These are phyloP conservation scores for Coniochaeta hoffmannii DNA, from an alignment of 2,329 filamentous ascomycete genomes.

Conservation along the genomic window DNA sequence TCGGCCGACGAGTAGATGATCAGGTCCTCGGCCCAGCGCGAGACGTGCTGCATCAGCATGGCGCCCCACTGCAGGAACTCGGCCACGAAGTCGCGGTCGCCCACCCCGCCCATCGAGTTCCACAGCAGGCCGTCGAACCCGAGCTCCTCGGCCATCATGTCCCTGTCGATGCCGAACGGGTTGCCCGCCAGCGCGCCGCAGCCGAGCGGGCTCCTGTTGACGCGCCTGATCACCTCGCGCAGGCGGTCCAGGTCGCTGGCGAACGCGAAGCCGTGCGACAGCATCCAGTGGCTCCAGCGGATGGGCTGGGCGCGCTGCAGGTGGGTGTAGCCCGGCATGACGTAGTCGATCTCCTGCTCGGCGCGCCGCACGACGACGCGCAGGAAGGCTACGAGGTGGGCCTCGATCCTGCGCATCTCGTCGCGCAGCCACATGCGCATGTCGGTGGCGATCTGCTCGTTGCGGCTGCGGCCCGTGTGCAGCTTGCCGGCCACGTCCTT, in stretches of 20 bases:
- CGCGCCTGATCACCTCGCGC: conserved; percentile 62
- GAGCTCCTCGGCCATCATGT: conserved; percentile 70
- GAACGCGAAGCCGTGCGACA: conserved; percentile 68
- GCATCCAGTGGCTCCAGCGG: conserved; percentile 74
- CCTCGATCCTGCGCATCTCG: conserved; percentile 62
- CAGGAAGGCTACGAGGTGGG: conserved; percentile 60
- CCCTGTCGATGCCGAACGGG: conserved; percentile 73
- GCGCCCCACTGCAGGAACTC: conserved; percentile 76
- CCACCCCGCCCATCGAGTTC: conserved; percentile 72
- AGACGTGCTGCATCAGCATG: conserved; percentile 73
- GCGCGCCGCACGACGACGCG: conserved; percentile 61
- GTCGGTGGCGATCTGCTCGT: conserved; percentile 85
- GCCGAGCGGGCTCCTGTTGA: conserved; percentile 66
- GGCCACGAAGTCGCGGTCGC: conserved; percentile 74
- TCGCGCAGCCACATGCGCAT: conserved; percentile 86
- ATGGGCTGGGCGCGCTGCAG: conserved; percentile 76
- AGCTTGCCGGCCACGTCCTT: conserved; percentile 81
- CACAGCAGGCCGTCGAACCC: conserved; percentile 68
- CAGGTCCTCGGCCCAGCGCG: conserved; percentile 72
- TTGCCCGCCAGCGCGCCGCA: conserved; percentile 76
- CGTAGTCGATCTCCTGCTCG: conserved; percentile 61
- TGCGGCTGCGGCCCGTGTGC: conserved; percentile 80
- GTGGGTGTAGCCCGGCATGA: conserved; percentile 89
- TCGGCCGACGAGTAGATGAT: conserved; percentile 65
- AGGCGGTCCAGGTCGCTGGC: conserved; percentile 69